A percentile compares a stretch with the other conserved stretches of the same genome.
Conservation (phyloP, 345 rosid genomes). For the Lepidium aucheri region DNA sequence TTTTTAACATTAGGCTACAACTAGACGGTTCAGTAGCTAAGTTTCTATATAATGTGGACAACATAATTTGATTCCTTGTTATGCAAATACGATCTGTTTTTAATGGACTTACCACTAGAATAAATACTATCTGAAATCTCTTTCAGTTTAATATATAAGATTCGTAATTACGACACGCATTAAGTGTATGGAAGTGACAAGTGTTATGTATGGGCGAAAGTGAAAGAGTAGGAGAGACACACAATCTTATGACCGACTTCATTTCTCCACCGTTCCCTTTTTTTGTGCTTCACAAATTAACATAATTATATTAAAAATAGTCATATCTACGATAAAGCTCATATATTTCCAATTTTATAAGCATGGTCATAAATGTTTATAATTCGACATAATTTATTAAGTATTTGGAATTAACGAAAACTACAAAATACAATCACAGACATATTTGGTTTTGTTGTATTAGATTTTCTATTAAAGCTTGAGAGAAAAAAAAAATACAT, state of each 20-base stretch:
- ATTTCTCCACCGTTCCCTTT: constrained; percentile 8
- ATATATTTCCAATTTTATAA: no score
- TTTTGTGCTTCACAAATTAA: background rate
- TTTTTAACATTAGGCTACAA: no score
- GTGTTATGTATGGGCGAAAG: constrained; percentile 20
- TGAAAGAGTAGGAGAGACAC: constrained; percentile 7
- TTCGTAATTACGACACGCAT: no score
- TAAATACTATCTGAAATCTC: no score
- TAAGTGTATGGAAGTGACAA: background rate
- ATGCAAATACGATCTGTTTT: no score
- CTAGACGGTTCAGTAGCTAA: no score
- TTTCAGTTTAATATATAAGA: no score
- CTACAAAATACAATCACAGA: background rate
- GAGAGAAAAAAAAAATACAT: background rate
- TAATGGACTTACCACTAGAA: no score
- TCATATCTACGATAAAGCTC: constrained; percentile 1
- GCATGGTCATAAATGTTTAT: no score
- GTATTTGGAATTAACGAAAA: background rate
- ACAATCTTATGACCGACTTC: background rate
- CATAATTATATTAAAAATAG: background rate
- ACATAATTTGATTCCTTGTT: no score
- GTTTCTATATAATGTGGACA: no score
- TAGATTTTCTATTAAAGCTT: background rate
- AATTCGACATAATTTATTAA: background rate
- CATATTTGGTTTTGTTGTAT: background rate